These are phyloP conservation scores for Lentinula sp. DNA, from an alignment of 768 basidiomycete genomes.

Conservation along the genomic window DNA sequence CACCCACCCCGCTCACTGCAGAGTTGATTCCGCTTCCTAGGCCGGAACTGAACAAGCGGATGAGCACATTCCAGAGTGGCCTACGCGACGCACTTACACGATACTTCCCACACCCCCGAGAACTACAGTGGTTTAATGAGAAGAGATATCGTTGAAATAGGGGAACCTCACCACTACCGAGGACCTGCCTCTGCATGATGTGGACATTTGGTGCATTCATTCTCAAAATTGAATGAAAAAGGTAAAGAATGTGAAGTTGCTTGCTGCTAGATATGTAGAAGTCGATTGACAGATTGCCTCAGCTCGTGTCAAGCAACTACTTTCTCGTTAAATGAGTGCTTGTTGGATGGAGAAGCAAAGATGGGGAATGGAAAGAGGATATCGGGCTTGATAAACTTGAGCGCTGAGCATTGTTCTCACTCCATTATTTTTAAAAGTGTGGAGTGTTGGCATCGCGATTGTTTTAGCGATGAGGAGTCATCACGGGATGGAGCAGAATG, in stretches of 20 bases:
- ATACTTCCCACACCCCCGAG: conserved; percentile 1
- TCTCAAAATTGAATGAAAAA: background rate
- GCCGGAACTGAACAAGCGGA: background rate
- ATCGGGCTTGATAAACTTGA: background rate
- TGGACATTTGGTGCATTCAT: background rate
- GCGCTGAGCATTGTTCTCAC: background rate
- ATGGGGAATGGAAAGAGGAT: background rate
- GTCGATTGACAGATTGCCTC: background rate
- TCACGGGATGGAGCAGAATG: background rate
- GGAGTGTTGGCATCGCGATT: conserved; percentile 8
- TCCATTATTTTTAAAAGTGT: background rate
- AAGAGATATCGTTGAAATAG: background rate
- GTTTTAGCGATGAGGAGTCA: background rate
- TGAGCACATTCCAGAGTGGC: background rate
- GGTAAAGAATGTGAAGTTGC: background rate
- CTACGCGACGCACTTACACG: background rate
- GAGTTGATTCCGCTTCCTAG: background rate
- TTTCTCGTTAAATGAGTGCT: background rate
- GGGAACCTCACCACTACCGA: background rate
- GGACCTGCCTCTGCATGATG: conserved; percentile 5
- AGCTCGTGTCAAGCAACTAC: background rate
- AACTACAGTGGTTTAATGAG: background rate
- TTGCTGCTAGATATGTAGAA: background rate
- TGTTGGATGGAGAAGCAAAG: background rate
- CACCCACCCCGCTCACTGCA: background rate